Base-by-base conservation (phyloP, 1,284 basidiomycete species). In the Ustilago nuda region DNA sequence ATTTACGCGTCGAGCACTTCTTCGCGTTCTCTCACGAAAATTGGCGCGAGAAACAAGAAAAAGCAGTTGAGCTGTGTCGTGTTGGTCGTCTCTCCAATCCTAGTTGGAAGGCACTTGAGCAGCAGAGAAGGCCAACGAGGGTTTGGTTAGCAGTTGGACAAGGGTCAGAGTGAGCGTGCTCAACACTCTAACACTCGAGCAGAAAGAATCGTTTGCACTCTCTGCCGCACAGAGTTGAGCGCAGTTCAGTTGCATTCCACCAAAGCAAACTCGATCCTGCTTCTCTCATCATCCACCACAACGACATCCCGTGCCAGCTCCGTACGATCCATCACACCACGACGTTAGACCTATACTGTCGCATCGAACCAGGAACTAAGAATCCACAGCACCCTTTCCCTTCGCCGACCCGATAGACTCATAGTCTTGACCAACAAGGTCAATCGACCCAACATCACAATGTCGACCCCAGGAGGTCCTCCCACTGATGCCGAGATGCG, bases 391-490 rank as follows among this genome's bases (percentile, higher is more conserved):
- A 39, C 27, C 7, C 15, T 4, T 32, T 32, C 48, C 23, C 3
- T 19, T 50, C 36, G 12, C 46, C 2, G n/a, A 23, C 36, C 32
- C 30, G 36, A 55, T 45, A 45, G n/a, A 5, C 8, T 30, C 51
- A n/a, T 27, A 32, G 5, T 32, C 30, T 19, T 0, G 12, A 33
- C 23, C 17, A 4, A 15, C 3, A 33, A n/a, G 12, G 27, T 50
- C 32, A 5, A 27, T 23, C 36, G 45, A 41, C 19, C 53, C 3
- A 33, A 27, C 43, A 19, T 15, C 64, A 70, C 39, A 32, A 76
- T 76, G 74, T 72, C 74, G 27, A 76, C 74, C 19, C 74, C 74
- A n/a, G 69, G 74, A 23, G 73, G 68, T 33, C 74, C 74, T 13
- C 56, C 69, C 30, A 72, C 62, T 41, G 74, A 76, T 57, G 63